Evolutionary conservation across 441 rosid species (phyloP).

Genomic region (Rhodomyrtus psidioides): DNA sequence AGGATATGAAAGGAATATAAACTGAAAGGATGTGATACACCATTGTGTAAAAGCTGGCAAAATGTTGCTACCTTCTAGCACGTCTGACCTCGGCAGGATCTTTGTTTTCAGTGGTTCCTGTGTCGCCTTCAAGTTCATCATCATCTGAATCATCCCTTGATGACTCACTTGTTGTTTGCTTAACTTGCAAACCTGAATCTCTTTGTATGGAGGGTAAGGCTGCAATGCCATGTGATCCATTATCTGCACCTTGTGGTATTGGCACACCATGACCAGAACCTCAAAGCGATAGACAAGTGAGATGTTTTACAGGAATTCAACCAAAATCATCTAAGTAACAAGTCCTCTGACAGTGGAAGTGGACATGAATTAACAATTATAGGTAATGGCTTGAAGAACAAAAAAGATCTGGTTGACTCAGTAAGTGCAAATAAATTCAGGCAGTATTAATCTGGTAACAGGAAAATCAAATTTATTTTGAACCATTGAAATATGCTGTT

Average conservation of each 20-base stretch:
- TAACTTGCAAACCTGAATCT: constrained; percentile 34
- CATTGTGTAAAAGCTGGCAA: not conserved
- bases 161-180: constrained; percentile 83
- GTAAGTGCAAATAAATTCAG: not conserved
- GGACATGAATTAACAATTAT: not conserved
- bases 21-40: constrained; percentile 5
- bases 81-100: constrained; percentile 69
- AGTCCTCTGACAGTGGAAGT: not conserved
- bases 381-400: not conserved
- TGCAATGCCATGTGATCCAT: constrained; percentile 20
- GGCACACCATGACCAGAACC: constrained; percentile 24
- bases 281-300: not conserved
- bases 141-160: constrained; percentile 91
- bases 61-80: constrained; percentile 54
- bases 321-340: not conserved
- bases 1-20: constrained; percentile 1
- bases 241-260: constrained; percentile 31
- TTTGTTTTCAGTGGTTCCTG: constrained; percentile 54
- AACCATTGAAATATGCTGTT: not conserved
- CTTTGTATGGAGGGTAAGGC: constrained; percentile 26
- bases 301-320: not conserved
- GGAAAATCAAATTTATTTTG: not conserved
- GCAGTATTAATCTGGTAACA: not conserved
- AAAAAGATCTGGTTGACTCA: not conserved
- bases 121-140: constrained; percentile 88